Evolutionary conservation across 2,329 filamentous ascomycete genomes (phyloP), one percentile per base, ranked within the genome.

Genomic region (Paramyrothecium sp.): DNA sequence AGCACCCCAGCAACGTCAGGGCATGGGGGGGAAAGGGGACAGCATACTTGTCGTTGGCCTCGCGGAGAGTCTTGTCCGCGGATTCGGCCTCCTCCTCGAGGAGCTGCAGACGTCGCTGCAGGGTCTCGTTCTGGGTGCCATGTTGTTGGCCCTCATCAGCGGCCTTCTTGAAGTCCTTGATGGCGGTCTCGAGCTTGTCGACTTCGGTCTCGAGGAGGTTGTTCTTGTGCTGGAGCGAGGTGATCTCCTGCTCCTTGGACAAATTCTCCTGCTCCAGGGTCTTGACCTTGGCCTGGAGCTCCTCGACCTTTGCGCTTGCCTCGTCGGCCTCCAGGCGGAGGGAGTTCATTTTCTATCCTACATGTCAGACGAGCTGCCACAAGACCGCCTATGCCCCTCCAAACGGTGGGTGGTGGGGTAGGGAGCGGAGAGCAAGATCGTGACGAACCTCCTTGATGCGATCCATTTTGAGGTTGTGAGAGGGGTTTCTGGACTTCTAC

Each of bases 61-160:
- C 95, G 74, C 94, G 90, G 73, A 98, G 84, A 65, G 91, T 96
- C 88, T 93, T 95, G 79, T 98, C 95, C 67, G 92, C 92, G 75
- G 94, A 87, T 81, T 99, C 95, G 67, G 92, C 92, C 82, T 99
- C 95, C 80, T 98, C 94, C 82, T 99, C 95, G 67, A 99, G 88
- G 66, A 99, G 83, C 82, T 97, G 92, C 73, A 98, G 84, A 81
- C 92, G 91, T 79, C 95, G 87, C 81, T 92, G 89, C 66, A 99
- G 84, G 69, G 89, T 86, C 81, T 99, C 95, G 78, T 94, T 95
- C 79, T 96, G 91, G 73, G 89, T 91, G 73, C 91, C 89, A 74
- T 77, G 92, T 87, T 81, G 91, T 83, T 76, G 87, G 81, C 90
- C 90, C 78, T 94, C 90, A 73, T 90, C 90, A 72, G 91, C 91